phyloP scores from a whole-genome alignment of 1,139 yeast genomes.

The Candida sanyaensis region DNA sequence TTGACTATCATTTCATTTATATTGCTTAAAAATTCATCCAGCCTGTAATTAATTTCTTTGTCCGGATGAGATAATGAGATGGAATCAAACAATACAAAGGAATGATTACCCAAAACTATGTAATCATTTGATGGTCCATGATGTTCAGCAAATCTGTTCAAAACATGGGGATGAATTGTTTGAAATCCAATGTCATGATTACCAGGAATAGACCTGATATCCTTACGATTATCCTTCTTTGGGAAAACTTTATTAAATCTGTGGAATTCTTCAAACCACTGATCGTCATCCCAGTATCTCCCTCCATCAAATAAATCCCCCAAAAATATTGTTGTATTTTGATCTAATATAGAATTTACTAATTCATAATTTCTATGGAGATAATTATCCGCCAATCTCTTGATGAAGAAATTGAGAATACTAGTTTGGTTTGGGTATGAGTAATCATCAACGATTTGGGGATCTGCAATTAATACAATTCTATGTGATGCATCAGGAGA shows the following conservation, averaged over 20 bases:
- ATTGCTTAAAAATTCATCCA: conserved; percentile 27
- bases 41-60: conserved; percentile 22
- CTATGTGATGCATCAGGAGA: conserved; percentile 57
- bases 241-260: conserved; percentile 71
- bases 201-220: conserved; percentile 74
- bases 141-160: conserved; percentile 62
- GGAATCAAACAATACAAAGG: conserved; percentile 76
- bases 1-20: conserved; percentile 23
- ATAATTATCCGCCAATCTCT: conserved; percentile 67
- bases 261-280: conserved; percentile 72
- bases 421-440: conserved; percentile 64
- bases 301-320: conserved; percentile 98
- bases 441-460: conserved; percentile 83
- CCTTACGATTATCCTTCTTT: conserved; percentile 45
- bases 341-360: conserved; percentile 60
- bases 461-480: conserved; percentile 83
- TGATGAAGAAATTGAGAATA: conserved; percentile 46
- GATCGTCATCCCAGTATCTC: conserved; percentile 65
- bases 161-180: conserved; percentile 52
- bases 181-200: conserved; percentile 97
- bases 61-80: conserved; percentile 65
- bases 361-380: conserved; percentile 74
- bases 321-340: conserved; percentile 74
- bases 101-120: conserved; percentile 68
- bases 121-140: conserved; percentile 72